Evolutionary conservation across 2,329 filamentous ascomycete species (phyloP).

Genomic region (Fusarium chuoi): DNA sequence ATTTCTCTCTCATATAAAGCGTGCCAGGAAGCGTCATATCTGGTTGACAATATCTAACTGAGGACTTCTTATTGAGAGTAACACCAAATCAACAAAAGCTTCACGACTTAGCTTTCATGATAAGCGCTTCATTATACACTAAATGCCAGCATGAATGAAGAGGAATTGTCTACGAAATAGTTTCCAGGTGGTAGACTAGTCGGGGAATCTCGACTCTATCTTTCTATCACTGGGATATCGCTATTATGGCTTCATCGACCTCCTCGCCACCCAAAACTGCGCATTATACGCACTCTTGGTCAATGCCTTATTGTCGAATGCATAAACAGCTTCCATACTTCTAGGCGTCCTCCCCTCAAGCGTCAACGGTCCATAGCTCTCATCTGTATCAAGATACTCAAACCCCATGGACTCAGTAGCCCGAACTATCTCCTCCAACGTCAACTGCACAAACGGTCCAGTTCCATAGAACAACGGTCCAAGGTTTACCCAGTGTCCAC

Average conservation of each 20-base stretch:
- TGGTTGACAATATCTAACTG: rapidly evolving
- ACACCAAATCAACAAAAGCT: rapidly evolving
- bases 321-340: conserved; percentile 62
- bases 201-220: rapidly evolving
- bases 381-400: conserved; percentile 56
- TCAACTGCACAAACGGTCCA: conserved; percentile 64
- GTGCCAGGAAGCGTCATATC: too few species aligned
- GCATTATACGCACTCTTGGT: conserved; percentile 64
- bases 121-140: neutral
- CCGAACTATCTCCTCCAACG: conserved; percentile 62
- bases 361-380: conserved; percentile 55
- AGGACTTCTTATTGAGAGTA: neutral
- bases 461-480: conserved; percentile 66
- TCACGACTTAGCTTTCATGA: too few species aligned
- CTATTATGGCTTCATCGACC: conserved; percentile 17
- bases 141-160: neutral
- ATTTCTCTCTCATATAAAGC: too few species aligned
- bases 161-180: neutral
- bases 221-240: rapidly evolving
- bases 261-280: conserved; percentile 63
- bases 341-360: conserved; percentile 55
- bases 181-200: rapidly evolving
- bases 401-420: conserved; percentile 63
- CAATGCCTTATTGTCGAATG: conserved; percentile 61
- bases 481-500: conserved; percentile 66